phyloP scores from a whole-genome alignment of 129 eudicot species.

The Helichrysum umbraculigerum region DNA sequence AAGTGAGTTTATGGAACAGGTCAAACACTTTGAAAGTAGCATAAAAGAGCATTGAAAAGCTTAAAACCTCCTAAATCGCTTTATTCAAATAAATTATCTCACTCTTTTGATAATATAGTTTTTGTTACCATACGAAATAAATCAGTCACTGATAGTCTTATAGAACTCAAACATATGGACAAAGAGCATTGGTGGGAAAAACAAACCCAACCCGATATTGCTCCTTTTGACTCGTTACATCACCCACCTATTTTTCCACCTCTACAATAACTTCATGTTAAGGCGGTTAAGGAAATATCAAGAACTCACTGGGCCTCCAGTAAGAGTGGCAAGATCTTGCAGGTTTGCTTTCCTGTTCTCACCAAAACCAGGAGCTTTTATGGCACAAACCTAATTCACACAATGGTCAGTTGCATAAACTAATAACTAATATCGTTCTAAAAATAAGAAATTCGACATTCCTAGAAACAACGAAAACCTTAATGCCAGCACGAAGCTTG shows the following conservation, averaged over 20 bases:
- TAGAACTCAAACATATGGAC: no score
- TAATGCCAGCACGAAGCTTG: conserved; percentile 70
- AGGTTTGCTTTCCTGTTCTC: conserved; percentile 67
- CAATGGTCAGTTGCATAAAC: background rate
- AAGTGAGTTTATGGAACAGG: no score
- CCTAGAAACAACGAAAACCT: conserved; percentile 34
- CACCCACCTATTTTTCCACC: background rate
- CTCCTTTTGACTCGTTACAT: background rate
- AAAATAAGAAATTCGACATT: background rate
- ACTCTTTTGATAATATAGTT: no score
- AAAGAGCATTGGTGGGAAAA: no score
- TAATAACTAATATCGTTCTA: background rate
- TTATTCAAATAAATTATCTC: no score
- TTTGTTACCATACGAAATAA: no score
- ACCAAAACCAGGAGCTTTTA: conserved; percentile 89
- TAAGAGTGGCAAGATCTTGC: conserved; percentile 74
- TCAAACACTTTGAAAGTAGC: no score
- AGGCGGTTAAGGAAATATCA: background rate
- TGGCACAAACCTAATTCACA: conserved; percentile 58
- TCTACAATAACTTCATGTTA: background rate
- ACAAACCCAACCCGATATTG: background rate
- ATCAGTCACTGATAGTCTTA: no score
- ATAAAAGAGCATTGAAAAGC: no score
- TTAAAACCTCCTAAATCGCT: no score
- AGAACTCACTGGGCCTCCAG: conserved; percentile 61